These are phyloP conservation scores for Solanum hybrid DNA, from an alignment of 305 asterid genomes.

Conservation along the genomic window DNA sequence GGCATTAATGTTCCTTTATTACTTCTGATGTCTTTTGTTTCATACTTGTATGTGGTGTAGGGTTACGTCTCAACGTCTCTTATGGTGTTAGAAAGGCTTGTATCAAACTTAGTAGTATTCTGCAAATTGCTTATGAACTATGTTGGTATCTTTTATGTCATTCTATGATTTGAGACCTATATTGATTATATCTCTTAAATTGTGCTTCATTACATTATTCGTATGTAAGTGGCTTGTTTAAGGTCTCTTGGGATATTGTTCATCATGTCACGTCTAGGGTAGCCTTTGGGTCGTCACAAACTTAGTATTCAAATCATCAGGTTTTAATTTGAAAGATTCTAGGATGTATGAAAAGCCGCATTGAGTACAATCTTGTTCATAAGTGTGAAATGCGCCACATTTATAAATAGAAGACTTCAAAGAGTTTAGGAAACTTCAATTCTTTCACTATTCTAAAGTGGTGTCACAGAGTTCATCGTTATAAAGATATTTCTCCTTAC, in stretches of 20 bases:
- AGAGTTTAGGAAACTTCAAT: background rate
- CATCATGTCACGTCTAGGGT: background rate
- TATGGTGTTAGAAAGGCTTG: background rate
- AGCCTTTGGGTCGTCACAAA: background rate
- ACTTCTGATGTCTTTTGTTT: background rate
- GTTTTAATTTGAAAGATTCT: background rate
- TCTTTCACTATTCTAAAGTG: background rate
- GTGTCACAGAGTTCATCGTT: background rate
- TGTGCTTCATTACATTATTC: background rate
- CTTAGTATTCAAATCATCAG: background rate
- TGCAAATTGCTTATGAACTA: background rate
- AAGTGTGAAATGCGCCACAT: background rate
- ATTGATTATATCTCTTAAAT: background rate
- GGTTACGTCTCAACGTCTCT: background rate
- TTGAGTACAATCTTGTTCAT: background rate
- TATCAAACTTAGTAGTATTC: background rate
- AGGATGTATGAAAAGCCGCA: background rate
- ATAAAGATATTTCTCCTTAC: background rate
- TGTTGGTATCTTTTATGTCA: background rate
- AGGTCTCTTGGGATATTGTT: background rate
- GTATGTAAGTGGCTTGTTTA: background rate
- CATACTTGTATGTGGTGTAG: background rate
- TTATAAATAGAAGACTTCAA: background rate
- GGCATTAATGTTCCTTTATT: background rate
- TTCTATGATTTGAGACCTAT: background rate